Percentiles rank a stretch among this genome's conserved stretches.
Evolutionary conservation across 495 filamentous ascomycete species (phyloP).

Genomic region (Friedmanniomyces endolithicus): DNA sequence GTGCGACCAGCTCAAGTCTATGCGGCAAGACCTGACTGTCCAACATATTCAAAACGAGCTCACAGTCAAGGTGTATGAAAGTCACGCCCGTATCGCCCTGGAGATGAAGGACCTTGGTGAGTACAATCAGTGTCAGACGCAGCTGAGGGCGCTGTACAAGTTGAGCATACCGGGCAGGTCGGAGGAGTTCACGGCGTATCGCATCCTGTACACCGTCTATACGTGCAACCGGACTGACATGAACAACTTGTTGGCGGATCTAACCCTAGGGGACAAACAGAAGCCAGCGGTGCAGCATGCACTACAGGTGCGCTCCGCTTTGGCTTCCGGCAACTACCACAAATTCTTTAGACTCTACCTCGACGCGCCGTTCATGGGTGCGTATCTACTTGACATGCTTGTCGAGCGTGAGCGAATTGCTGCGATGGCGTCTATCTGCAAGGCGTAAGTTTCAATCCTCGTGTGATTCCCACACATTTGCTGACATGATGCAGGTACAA

Average conservation of each 20-base stretch:
- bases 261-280: conserved; percentile 90
- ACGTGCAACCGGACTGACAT: conserved; percentile 96
- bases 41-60: conserved; percentile 94
- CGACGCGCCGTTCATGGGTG: conserved; percentile 92
- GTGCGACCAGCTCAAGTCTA: conserved; percentile 98
- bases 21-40: conserved; percentile 95
- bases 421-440: conserved; percentile 81
- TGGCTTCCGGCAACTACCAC: conserved; percentile 92
- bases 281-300: conserved; percentile 79
- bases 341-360: conserved; percentile 84
- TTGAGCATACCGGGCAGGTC: conserved; percentile 78
- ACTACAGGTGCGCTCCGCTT: conserved; percentile 73
- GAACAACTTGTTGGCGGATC: conserved; percentile 93
- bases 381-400: conserved; percentile 98
- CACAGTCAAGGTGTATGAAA: conserved; percentile 91
- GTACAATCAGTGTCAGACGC: conserved; percentile 99
- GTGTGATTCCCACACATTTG: neutral
- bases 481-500: conserved; percentile 62
- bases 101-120: conserved; percentile 99
- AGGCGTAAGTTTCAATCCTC: conserved; percentile 57
- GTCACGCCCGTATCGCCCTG: conserved; percentile 91
- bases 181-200: conserved; percentile 96
- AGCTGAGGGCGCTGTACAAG: conserved; percentile 79
- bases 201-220: conserved; percentile 99
- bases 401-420: conserved; percentile 82